A percentile compares a stretch with the other conserved stretches of the same genome.
phyloP scores from a whole-genome alignment of 768 basidiomycete species.

The Boletus subparvulus region DNA sequence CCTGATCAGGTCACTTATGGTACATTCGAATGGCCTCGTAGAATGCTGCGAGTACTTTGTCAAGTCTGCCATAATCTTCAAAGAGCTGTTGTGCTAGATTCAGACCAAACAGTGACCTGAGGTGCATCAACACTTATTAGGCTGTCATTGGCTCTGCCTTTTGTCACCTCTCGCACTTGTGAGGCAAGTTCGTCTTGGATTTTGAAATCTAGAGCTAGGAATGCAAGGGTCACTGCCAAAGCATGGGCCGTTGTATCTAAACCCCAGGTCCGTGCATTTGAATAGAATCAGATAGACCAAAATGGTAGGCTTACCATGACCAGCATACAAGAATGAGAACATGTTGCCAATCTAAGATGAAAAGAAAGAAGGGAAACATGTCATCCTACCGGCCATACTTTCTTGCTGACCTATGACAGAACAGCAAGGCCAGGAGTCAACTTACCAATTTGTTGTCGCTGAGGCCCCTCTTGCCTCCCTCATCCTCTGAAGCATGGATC shows the following conservation, averaged over 20 bases:
- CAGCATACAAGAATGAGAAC: too few species aligned
- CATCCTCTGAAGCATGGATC: constrained; percentile 16
- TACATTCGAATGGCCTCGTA: constrained; percentile 31
- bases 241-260: too few species aligned
- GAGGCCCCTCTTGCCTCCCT: constrained; percentile 14
- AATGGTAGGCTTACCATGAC: too few species aligned
- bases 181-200: too few species aligned
- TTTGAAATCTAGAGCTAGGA: too few species aligned
- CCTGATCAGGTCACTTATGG: constrained; percentile 18
- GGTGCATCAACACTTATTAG: too few species aligned
- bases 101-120: too few species aligned
- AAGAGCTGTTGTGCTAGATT: constrained; percentile 4
- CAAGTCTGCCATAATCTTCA: constrained; percentile 29
- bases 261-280: too few species aligned
- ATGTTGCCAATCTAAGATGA: neutral
- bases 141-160: too few species aligned
- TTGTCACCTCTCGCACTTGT: too few species aligned
- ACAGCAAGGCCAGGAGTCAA: neutral
- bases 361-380: neutral
- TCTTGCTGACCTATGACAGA: neutral
- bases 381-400: neutral
- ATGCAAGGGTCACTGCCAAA: too few species aligned
- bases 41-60: constrained; percentile 28
- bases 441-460: constrained; percentile 19
- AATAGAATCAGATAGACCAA: too few species aligned